Evolutionary conservation across 805 yeast species (phyloP).

Genomic region (Yarrowia phangngaensis): DNA sequence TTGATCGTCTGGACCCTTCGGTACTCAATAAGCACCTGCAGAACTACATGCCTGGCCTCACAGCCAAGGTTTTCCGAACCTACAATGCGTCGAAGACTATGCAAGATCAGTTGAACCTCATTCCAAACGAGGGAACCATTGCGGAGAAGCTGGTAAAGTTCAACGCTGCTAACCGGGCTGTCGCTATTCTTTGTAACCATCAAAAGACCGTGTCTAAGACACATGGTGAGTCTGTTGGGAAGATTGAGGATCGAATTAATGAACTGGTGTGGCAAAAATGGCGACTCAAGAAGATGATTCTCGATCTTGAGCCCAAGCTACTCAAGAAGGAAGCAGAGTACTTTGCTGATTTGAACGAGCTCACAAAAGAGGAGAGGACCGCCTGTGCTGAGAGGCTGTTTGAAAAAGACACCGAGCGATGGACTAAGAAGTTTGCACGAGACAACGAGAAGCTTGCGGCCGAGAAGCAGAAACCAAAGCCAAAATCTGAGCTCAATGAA

Average conservation of each 20-base stretch:
- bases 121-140: slow-evolving; percentile 80
- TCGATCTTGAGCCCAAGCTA: slow-evolving; percentile 55
- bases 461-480: slow-evolving; percentile 53
- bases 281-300: slow-evolving; percentile 65
- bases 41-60: slow-evolving; percentile 84
- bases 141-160: slow-evolving; percentile 82
- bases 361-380: slow-evolving; percentile 61
- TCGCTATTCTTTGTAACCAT: slow-evolving; percentile 94
- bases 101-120: slow-evolving; percentile 88
- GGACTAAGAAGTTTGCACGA: slow-evolving; percentile 59
- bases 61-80: slow-evolving; percentile 97
- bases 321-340: slow-evolving; percentile 52
- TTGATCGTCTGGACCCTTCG: slow-evolving; percentile 84
- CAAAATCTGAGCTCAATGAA: slow-evolving; percentile 55
- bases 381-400: slow-evolving; percentile 56
- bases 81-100: slow-evolving; percentile 93
- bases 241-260: slow-evolving; percentile 68
- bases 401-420: slow-evolving; percentile 63
- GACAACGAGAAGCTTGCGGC: slow-evolving; percentile 71
- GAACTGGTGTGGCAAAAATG: slow-evolving; percentile 84
- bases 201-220: slow-evolving; percentile 86
- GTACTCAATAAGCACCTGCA: slow-evolving; percentile 82
- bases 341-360: slow-evolving; percentile 64
- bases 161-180: slow-evolving; percentile 93
- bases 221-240: slow-evolving; percentile 76